phyloP scores from a whole-genome alignment of 805 yeast species.

The Saccharomycopsis sp. region DNA sequence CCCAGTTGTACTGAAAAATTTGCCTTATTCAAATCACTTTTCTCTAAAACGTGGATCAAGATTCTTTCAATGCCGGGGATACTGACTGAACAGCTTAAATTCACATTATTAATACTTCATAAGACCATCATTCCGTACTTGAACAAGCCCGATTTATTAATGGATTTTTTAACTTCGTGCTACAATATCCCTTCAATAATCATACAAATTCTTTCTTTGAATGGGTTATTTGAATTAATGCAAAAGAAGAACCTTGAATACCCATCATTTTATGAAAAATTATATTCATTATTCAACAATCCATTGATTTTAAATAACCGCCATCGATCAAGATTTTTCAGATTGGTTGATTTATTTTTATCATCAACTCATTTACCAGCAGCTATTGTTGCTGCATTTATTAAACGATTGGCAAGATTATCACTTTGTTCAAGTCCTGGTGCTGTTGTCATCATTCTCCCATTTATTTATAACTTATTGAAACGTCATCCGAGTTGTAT shows the following conservation, averaged over 20 bases:
- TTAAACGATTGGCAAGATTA: conserved; percentile 72
- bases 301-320: conserved; percentile 68
- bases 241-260: conserved; percentile 78
- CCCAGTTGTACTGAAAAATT: conserved; percentile 38
- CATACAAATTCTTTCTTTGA: conserved; percentile 71
- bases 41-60: conserved; percentile 63
- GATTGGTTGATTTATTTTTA: conserved; percentile 79
- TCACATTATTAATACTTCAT: conserved; percentile 64
- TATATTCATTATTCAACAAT: conserved; percentile 66
- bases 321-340: conserved; percentile 80
- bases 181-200: conserved; percentile 28
- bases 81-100: conserved; percentile 54
- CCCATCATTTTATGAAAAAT: conserved; percentile 79
- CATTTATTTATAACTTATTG: conserved; percentile 84
- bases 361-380: conserved; percentile 84
- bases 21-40: conserved; percentile 49
- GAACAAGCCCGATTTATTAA: conserved; percentile 69
- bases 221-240: conserved; percentile 83
- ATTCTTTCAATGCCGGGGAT: conserved; percentile 43
- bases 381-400: conserved; percentile 78
- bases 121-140: conserved; percentile 78
- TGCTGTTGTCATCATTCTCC: conserved; percentile 79
- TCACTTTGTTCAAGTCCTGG: conserved; percentile 77
- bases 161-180: conserved; percentile 92
- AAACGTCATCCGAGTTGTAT: conserved; percentile 93